A percentile compares a stretch with the other conserved stretches of the same genome.
phyloP scores from a whole-genome alignment of 2,329 filamentous ascomycete genomes.

The Capronia epimyces region DNA sequence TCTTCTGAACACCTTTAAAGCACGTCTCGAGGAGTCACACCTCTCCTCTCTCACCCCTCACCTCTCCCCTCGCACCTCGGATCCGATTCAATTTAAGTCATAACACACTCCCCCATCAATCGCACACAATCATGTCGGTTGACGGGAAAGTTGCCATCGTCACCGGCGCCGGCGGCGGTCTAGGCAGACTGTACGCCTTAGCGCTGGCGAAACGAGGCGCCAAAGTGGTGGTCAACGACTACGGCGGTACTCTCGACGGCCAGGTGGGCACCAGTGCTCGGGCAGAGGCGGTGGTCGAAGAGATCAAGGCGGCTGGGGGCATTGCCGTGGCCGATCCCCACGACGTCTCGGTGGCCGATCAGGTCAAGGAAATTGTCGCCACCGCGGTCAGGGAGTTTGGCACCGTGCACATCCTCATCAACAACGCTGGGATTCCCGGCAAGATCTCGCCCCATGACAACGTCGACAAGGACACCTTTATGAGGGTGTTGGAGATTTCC shows the following conservation, averaged over 20 bases:
- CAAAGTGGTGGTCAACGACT: slow-evolving; percentile 38
- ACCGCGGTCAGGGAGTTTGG: slow-evolving; percentile 37
- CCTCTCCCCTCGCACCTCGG: too few species aligned
- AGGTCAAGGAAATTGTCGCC: slow-evolving; percentile 38
- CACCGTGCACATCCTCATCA: slow-evolving; percentile 44
- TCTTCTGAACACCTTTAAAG: too few species aligned
- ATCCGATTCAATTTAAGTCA: too few species aligned
- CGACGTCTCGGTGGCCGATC: slow-evolving; percentile 39
- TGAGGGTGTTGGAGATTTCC: slow-evolving; percentile 12
- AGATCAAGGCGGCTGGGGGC: slow-evolving; percentile 70
- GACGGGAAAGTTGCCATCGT: slow-evolving; percentile 35
- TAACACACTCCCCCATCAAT: too few species aligned
- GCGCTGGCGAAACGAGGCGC: slow-evolving; percentile 33
- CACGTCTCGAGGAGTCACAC: too few species aligned
- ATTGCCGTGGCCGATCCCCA: slow-evolving; percentile 97
- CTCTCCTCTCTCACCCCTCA: too few species aligned
- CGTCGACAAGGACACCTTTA: slow-evolving; percentile 10
- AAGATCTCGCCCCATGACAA: slow-evolving; percentile 15
- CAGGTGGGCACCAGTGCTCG: slow-evolving; percentile 61
- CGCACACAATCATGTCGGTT: slow-evolving; percentile 6
- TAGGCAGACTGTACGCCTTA: slow-evolving; percentile 33
- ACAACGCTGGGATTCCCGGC: slow-evolving; percentile 50
- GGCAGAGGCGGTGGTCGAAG: slow-evolving; percentile 44
- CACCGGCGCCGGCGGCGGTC: slow-evolving; percentile 33
- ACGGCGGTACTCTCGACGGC: slow-evolving; percentile 14